A percentile compares a stretch with the other conserved stretches of the same genome.
phyloP scores from a whole-genome alignment of 305 asterid genomes.

The Fraxinus sp. region DNA sequence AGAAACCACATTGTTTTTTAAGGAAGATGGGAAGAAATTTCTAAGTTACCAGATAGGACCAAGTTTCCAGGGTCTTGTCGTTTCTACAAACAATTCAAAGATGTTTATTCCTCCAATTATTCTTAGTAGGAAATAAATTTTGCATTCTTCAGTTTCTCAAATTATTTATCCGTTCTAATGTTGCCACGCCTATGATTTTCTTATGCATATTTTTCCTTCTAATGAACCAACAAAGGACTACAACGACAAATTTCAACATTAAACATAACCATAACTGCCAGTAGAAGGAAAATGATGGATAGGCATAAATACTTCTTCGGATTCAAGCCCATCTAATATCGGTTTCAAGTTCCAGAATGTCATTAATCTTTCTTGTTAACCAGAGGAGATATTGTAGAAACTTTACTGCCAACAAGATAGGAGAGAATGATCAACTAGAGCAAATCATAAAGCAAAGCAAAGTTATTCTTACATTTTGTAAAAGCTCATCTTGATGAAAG shows the following conservation, averaged over 20 bases:
- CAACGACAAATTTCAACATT: not conserved
- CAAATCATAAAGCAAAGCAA: constrained; percentile 27
- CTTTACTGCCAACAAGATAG: not conserved
- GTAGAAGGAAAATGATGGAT: not conserved
- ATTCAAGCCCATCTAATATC: constrained; percentile 16
- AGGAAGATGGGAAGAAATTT: not conserved
- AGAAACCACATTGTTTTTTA: not conserved
- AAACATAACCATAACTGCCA: not conserved
- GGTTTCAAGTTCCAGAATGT: constrained; percentile 21
- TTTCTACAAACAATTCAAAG: not conserved
- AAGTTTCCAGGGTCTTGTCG: not conserved
- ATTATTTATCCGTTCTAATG: not conserved
- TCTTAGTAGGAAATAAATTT: not conserved
- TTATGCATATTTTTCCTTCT: not conserved
- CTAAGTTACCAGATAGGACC: not conserved
- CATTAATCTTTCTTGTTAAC: constrained; percentile 17
- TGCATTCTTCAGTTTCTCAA: not conserved
- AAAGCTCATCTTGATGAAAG: constrained; percentile 70
- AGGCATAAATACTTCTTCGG: constrained; percentile 8
- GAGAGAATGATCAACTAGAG: not conserved
- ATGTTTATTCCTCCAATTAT: not conserved
- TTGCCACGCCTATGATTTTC: not conserved
- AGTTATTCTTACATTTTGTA: constrained; percentile 29
- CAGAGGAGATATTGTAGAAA: constrained; percentile 17
- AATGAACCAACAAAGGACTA: not conserved